Percentiles rank a stretch among this genome's conserved stretches.
Evolutionary conservation across 805 yeast species (phyloP).

Genomic region (Candida verbasci): DNA sequence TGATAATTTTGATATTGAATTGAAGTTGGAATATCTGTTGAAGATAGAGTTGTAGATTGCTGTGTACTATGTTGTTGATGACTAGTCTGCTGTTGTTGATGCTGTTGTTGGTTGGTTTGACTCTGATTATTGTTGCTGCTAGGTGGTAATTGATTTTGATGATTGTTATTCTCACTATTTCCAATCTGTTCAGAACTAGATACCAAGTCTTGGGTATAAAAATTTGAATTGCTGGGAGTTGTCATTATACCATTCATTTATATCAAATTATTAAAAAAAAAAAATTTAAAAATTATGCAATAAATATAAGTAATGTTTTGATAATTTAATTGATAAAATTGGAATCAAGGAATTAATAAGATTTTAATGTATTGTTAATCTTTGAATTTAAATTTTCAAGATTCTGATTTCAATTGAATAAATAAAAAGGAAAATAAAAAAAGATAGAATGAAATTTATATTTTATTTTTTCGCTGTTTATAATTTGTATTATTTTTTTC

Average conservation of each 20-base stretch:
- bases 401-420: too few relatives aligned
- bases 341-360: constrained; percentile 3
- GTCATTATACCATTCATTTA: constrained; percentile 11
- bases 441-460: too few relatives aligned
- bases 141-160: too few relatives aligned
- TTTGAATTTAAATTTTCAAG: neutral
- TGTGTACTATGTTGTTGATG: constrained; percentile 1
- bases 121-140: neutral
- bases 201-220: constrained; percentile 8
- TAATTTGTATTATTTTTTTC: too few relatives aligned
- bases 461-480: too few relatives aligned
- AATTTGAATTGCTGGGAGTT: constrained; percentile 9
- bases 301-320: constrained; percentile 1
- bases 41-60: constrained; percentile 4
- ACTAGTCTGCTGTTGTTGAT: neutral
- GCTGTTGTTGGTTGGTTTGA: constrained; percentile 4
- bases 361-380: too few relatives aligned
- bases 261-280: too few relatives aligned
- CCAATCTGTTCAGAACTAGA: constrained; percentile 9
- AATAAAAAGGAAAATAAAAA: too few relatives aligned
- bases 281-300: constrained; percentile 4
- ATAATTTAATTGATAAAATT: neutral
- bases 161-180: constrained; percentile 1
- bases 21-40: neutral
- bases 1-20: neutral